These are phyloP conservation scores for Scytalidium sp. DNA, from an alignment of 2,329 filamentous ascomycete genomes.

Conservation along the genomic window DNA sequence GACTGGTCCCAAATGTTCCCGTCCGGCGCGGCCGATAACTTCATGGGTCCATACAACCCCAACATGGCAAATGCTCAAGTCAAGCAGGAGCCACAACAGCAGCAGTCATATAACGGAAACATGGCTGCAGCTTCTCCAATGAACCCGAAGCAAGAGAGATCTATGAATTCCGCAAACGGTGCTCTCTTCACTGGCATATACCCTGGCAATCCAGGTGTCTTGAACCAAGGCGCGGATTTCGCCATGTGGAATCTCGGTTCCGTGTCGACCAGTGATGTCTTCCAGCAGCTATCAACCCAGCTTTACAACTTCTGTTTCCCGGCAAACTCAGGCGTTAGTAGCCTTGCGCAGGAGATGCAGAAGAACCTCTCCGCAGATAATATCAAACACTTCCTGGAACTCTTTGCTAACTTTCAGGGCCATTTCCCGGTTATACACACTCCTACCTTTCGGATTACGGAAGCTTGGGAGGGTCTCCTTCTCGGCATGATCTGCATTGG, in stretches of 20 bases:
- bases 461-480: constrained; percentile 64
- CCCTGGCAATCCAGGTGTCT: not conserved
- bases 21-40: constrained; percentile 65
- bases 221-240: constrained; percentile 32
- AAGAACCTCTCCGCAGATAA: constrained; percentile 63
- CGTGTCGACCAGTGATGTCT: constrained; percentile 43
- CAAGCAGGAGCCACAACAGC: constrained; percentile 52
- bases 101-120: constrained; percentile 47
- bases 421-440: constrained; percentile 73
- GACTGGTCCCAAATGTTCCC: constrained; percentile 81
- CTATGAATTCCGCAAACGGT: not conserved
- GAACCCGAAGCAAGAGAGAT: constrained; percentile 16
- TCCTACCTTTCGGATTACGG: constrained; percentile 65
- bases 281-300: constrained; percentile 51
- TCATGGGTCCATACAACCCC: constrained; percentile 48
- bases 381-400: constrained; percentile 67
- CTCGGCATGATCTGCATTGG: constrained; percentile 71
- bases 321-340: constrained; percentile 54
- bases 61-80: constrained; percentile 67
- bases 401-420: constrained; percentile 69
- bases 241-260: constrained; percentile 35
- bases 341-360: constrained; percentile 48
- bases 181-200: not conserved
- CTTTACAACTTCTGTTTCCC: constrained; percentile 55
- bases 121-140: constrained; percentile 14